Evolutionary conservation across 306 rosid genomes (phyloP), one percentile per base, ranked within the genome.

Genomic region (Trifolium pratense): DNA sequence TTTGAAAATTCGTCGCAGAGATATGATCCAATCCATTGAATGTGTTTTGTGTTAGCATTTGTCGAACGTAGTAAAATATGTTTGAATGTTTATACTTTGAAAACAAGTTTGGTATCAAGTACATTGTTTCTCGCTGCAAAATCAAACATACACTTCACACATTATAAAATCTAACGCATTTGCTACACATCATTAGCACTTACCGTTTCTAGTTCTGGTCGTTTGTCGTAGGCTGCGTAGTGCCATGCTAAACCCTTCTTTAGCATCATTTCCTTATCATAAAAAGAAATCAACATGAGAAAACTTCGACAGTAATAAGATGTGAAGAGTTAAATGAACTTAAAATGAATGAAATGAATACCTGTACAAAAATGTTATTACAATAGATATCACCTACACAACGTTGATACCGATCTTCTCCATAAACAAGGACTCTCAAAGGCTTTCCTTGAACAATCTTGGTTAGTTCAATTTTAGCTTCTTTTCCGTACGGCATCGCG

Each of bases 171-270:
- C 62, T 11, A 23, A 57, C 1, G 9, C 18, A 57, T 25, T 57
- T 25, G 9, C 32, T 25, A 23, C 17, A 14, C 66, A 59, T 59
- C 21, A 31, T 34, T n/a, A 55, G 5, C n/a, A 71, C 87, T 83
- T 72, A 90, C 97, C 16, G 17, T 77, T 74, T 84, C 90, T 4
- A 95, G 69, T 71, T 95, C 96, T 2, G 81, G 40, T 13, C 97
- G 87, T 70, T 88, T 68, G 81, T 95, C 99, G 31, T 91, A 95
- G 59, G 96, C 97, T 5, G 70, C 0, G 75, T 95, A 95, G 69
- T 95, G 99, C 96, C 97, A 95, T 45, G 96, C 99, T 32, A 80
- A 37, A 17, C 99, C 97, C 60, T 87, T 91, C 86, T 91, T 91
- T 45, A 95, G 89, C 99, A 95, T 90, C 59, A 79, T 36, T 87